Evolutionary conservation across 768 basidiomycete species (phyloP).

Genomic region (Saitozyma podzolica): DNA sequence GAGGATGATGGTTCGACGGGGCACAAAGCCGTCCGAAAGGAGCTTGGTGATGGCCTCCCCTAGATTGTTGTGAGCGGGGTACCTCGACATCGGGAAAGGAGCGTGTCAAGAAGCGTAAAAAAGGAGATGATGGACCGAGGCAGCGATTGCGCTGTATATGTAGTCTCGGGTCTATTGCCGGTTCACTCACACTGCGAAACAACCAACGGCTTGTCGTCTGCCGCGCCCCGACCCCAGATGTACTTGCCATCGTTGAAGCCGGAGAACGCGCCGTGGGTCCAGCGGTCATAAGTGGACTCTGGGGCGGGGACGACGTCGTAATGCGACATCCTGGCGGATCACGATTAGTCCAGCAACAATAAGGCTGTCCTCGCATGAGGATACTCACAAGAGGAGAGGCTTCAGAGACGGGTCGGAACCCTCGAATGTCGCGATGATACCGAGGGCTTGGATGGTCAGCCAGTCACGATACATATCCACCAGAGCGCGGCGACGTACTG

Average conservation of each 20-base stretch:
- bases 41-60: conserved; percentile 49
- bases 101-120: conserved; percentile 2
- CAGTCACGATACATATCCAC: too few relatives aligned
- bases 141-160: too few relatives aligned
- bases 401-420: conserved; percentile 46
- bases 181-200: conserved; percentile 42
- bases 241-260: conserved; percentile 42
- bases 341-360: not conserved
- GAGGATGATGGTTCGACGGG: conserved; percentile 44
- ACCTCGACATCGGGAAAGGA: not conserved
- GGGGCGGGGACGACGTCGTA: conserved; percentile 51
- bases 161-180: too few relatives aligned
- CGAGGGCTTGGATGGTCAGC: conserved; percentile 12
- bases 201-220: conserved; percentile 49
- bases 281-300: conserved; percentile 42
- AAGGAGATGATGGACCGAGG: not conserved
- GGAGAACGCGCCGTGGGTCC: conserved; percentile 44
- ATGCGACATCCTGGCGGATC: conserved; percentile 37
- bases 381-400: conserved; percentile 38
- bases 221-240: conserved; percentile 47
- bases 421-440: conserved; percentile 45
- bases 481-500: not conserved
- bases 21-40: conserved; percentile 36
- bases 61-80: not conserved
- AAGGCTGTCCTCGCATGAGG: not conserved